Base-by-base conservation (phyloP, 257 asterid species). In the Misopates orontium region DNA sequence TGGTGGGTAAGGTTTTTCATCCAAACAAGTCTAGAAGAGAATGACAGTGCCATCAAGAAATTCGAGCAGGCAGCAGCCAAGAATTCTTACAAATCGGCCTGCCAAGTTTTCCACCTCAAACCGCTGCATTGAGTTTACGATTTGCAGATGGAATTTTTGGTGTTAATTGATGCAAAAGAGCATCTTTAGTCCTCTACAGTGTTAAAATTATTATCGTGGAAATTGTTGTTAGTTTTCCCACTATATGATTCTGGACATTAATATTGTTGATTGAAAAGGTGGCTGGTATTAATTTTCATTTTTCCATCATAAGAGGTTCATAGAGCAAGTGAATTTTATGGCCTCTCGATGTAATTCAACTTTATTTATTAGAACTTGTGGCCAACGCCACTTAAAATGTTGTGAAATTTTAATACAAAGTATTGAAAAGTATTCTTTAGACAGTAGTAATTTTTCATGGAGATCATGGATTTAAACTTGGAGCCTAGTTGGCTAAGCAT, bases 101-200 rank as follows among this genome's bases (percentile, higher is more conserved):
- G 98, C 84, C 98, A 92, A 76, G 77, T 89, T 75, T 92, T 92
- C 84, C 98, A 87, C 74, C 83, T 92, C 79, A 92, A 85, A 71
- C 85, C 98, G 45, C 82, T 76, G 79, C 85, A 76, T 72, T 91
- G 77, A 84, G 51, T 14, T 2, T 50, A 55, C 0, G 10, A 59
- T 36, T 31, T 41, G 45, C 45, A 63, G 66, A 66, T 48, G 71
- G 76, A 60, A 70, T 48, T 56, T 32, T 56, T 60, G 68, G 63
- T 69, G 62, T 42, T 39, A 56, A 53, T 60, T 66, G 64, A 39
- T 56, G 70, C 78, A 25, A 56, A 56, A 56, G 21, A 60, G 74
- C 76, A 62, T 62, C 77, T 66, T 53, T 64, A 47, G 73, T 70
- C 74, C 51, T 61, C 57, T n/a, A 58, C 20, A 65, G 61, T 19